A percentile compares a stretch with the other conserved stretches of the same genome.
Evolutionary conservation across 768 basidiomycete genomes (phyloP).

Genomic region (Suillus alpinus): DNA sequence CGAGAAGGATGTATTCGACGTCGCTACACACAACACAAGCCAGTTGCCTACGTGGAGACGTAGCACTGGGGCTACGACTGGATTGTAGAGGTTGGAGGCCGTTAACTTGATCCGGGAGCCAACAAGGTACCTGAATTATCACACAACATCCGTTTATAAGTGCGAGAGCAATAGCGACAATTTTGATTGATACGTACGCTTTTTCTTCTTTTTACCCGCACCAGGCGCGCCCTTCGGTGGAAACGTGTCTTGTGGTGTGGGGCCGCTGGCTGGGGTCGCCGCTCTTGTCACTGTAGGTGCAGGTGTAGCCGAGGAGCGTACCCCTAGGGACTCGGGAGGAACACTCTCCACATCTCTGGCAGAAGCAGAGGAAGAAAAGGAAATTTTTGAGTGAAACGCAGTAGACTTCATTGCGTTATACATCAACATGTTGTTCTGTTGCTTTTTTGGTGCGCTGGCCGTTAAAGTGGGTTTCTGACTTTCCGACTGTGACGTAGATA

Average conservation of each 20-base stretch:
- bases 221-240: conserved; percentile 46
- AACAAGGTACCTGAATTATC: conserved; percentile 23
- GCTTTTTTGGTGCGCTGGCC: conserved; percentile 44
- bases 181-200: conserved; percentile 48
- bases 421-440: conserved; percentile 67
- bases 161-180: not conserved
- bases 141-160: conserved; percentile 4
- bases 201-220: conserved; percentile 71
- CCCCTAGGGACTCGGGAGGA: conserved; percentile 26
- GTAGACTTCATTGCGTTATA: conserved; percentile 80
- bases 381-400: conserved; percentile 61
- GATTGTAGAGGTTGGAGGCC: not conserved
- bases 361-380: conserved; percentile 42
- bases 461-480: conserved; percentile 21
- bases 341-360: conserved; percentile 25
- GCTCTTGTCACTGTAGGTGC: conserved; percentile 30
- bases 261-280: conserved; percentile 32
- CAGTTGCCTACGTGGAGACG: not conserved
- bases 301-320: conserved; percentile 33
- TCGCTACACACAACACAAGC: not conserved
- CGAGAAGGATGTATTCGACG: not conserved
- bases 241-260: conserved; percentile 43
- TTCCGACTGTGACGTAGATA: conserved; percentile 13
- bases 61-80: not conserved
- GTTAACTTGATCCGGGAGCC: conserved; percentile 14